Conservation (phyloP, 2,329 filamentous ascomycete genomes). For the Coniochaeta hoffmannii region DNA sequence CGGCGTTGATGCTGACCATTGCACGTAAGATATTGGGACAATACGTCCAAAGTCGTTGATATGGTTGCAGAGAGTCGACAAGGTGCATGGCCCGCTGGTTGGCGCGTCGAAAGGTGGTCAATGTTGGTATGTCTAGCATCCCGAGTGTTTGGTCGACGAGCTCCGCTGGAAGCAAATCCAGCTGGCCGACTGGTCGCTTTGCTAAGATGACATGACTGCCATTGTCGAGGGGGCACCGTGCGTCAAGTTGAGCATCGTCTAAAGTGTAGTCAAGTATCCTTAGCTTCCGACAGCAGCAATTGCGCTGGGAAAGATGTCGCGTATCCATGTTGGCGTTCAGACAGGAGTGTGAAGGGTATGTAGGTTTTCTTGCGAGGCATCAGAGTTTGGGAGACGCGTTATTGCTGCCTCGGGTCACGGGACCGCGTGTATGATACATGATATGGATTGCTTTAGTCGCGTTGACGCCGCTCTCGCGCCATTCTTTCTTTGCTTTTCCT, state of each 20-base stretch:
- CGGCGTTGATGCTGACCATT: slow-evolving; percentile 24
- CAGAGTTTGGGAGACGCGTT: no score
- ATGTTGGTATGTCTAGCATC: slow-evolving; percentile 12
- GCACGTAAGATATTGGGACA: slow-evolving; percentile 23
- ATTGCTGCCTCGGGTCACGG: no score
- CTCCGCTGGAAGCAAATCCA: slow-evolving; percentile 12
- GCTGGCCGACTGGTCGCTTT: slow-evolving; percentile 5
- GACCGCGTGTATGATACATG: no score
- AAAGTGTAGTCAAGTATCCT: neutral
- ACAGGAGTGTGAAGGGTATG: no score
- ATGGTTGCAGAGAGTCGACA: slow-evolving; percentile 13
- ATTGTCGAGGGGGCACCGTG: neutral
- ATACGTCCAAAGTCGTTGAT: slow-evolving; percentile 21
- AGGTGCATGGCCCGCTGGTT: slow-evolving; percentile 19
- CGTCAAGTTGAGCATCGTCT: neutral
- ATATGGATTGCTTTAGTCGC: no score
- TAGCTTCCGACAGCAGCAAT: neutral
- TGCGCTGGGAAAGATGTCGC: no score
- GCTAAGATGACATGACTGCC: neutral
- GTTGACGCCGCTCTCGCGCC: no score
- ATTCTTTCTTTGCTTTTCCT: no score
- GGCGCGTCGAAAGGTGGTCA: slow-evolving; percentile 10
- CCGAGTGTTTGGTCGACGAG: slow-evolving; percentile 25
- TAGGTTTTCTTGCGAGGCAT: no score
- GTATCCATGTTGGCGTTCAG: no score